Percentiles rank a stretch among this genome's conserved stretches.
These are phyloP conservation scores for Alternaria atra DNA, from an alignment of 2,329 filamentous ascomycete genomes.

Conservation along the genomic window DNA sequence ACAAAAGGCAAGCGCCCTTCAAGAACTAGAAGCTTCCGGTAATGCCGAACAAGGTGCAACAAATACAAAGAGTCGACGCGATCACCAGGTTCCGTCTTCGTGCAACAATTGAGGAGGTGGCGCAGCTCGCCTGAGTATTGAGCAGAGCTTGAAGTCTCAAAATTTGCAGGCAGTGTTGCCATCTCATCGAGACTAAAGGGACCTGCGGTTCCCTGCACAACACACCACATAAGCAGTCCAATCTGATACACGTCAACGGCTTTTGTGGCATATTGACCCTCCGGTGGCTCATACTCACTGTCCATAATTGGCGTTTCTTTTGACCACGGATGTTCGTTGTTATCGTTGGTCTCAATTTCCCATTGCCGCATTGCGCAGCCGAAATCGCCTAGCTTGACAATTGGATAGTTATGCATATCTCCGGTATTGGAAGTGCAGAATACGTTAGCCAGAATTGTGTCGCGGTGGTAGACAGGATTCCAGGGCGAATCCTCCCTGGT, in stretches of 20 bases:
- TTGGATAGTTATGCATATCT: not conserved
- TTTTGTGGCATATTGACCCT: not conserved
- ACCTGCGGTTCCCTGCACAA: not conserved
- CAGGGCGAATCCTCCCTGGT: not conserved
- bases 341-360: not conserved
- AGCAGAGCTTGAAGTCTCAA: not conserved
- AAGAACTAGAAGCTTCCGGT: not conserved
- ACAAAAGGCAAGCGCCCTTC: not conserved
- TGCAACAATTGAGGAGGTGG: not conserved
- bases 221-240: not conserved
- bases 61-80: not conserved
- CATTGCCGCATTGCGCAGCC: slow-evolving; percentile 4
- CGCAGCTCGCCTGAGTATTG: not conserved
- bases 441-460: not conserved
- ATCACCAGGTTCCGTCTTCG: not conserved
- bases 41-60: not conserved
- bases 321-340: not conserved
- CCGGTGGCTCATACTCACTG: not conserved
- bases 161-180: not conserved
- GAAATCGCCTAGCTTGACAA: not conserved
- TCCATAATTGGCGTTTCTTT: not conserved
- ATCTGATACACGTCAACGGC: slow-evolving; percentile 1
- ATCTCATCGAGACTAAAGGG: not conserved
- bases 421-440: not conserved
- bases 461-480: not conserved